Evolutionary conservation across 495 filamentous ascomycete species (phyloP), one percentile per base, ranked within the genome.

Genomic region (Diplogelasinospora grovesii): DNA sequence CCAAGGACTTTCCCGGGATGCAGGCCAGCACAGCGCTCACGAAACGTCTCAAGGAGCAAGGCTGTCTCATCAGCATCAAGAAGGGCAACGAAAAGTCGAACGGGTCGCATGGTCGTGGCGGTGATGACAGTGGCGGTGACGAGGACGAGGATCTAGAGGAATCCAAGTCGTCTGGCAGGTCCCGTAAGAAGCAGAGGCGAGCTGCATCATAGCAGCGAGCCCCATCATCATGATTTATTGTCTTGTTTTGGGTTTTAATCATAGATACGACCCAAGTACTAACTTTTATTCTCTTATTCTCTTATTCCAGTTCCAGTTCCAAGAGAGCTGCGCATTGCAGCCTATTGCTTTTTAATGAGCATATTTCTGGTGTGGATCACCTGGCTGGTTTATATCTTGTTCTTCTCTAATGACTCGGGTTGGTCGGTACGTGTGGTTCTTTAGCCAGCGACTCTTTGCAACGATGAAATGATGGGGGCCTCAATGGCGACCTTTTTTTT

Each of bases 1-100:
- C 90, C n/a, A 96, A 96, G 57, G 90, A 96, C 59, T 97, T 97
- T 48, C 86, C 87, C 0, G 90, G 92, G 6, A 95, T 97, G 92
- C 69, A 79, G 39, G 79, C 81, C 0, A 83, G 79, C 54, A 84
- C 80, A 18, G 61, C 69, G 16, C 54, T 88, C 22, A 84, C 83
- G 19, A 82, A 82, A 57, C 66, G 73, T 21, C 61, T 88, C 38
- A 84, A 85, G 57, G 67, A 77, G 49, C 83, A 88, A 63, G 83
- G 83, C 20, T 83, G 82, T 46, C 69, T 83, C 25, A 86, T 88
- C 48, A 79, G 80, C 38, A 84, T 86, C 39, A 88, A 86, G 67
- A 88, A 88, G 56, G 83, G 83, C n/a, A 85, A 83, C 45, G 79
- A 85, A 41, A 82, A 75, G 60, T 54, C 61, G 10, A 48, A 54